These are phyloP conservation scores for Crataegus laevigata DNA, from an alignment of 306 rosid genomes.

Conservation along the genomic window DNA sequence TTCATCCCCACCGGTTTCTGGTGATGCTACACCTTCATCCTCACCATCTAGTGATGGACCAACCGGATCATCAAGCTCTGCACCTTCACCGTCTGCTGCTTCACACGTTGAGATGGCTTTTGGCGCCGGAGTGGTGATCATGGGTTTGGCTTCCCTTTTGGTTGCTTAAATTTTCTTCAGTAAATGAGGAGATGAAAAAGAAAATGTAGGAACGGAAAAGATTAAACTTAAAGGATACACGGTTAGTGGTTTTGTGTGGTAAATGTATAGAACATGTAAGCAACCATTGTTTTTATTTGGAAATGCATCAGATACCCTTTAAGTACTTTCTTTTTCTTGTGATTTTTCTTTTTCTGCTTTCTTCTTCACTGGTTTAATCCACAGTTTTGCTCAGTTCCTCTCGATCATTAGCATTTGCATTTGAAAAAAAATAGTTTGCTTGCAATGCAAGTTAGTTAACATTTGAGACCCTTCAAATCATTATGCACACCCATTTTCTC, in stretches of 20 bases:
- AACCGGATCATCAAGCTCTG: background rate
- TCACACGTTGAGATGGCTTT: background rate
- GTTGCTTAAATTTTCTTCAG: background rate
- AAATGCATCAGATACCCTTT: background rate
- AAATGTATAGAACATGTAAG: background rate
- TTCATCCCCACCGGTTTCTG: background rate
- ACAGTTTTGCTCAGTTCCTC: no score
- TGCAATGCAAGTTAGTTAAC: no score
- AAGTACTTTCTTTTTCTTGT: background rate
- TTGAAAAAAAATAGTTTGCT: no score
- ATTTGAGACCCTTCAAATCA: no score
- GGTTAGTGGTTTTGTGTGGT: background rate
- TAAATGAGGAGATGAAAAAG: background rate
- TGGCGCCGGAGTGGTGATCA: background rate
- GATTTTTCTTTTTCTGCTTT: background rate
- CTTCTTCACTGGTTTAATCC: no score
- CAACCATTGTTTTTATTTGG: background rate
- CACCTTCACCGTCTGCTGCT: background rate
- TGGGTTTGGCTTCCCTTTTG: background rate
- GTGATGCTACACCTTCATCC: background rate
- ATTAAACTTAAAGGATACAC: background rate
- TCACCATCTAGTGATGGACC: background rate
- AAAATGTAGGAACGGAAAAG: background rate
- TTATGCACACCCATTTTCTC: no score
- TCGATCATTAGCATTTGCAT: no score